Conservation (phyloP, 345 rosid genomes). For the Euphorbia peplus region DNA sequence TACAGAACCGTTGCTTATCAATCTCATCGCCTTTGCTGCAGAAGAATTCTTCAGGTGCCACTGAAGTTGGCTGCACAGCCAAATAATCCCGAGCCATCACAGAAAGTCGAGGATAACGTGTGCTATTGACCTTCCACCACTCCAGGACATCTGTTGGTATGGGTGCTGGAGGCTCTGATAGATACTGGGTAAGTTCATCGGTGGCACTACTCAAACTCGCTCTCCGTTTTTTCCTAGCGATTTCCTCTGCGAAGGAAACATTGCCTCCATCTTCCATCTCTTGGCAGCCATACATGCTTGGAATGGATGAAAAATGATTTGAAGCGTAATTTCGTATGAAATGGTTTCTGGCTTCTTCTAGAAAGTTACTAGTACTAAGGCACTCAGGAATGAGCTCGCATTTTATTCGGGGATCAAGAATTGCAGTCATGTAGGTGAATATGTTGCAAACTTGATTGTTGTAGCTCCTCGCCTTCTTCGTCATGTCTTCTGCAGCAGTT, state of each 20-base stretch:
- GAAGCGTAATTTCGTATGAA: conserved; percentile 66
- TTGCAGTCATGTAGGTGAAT: conserved; percentile 80
- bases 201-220: conserved; percentile 60
- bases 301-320: conserved; percentile 54
- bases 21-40: conserved; percentile 69
- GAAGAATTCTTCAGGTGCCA: conserved; percentile 74
- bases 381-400: conserved; percentile 80
- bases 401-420: conserved; percentile 90
- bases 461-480: conserved; percentile 69
- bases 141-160: conserved; percentile 82
- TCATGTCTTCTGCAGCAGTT: conserved; percentile 81
- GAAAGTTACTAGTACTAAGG: conserved; percentile 57
- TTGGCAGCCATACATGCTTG: conserved; percentile 56
- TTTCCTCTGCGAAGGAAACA: conserved; percentile 90
- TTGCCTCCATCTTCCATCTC: conserved; percentile 74
- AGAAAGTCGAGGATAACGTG: conserved; percentile 81
- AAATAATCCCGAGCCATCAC: conserved; percentile 87
- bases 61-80: conserved; percentile 76
- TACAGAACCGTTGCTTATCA: conserved; percentile 57
- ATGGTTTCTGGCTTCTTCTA: conserved; percentile 83
- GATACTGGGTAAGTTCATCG: conserved; percentile 89
- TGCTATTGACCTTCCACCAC: conserved; percentile 91
- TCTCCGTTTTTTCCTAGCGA: conserved; percentile 84
- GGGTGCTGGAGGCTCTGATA: conserved; percentile 81
- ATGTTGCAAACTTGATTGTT: conserved; percentile 69